Conservation (phyloP, 2,329 filamentous ascomycete genomes). For the Dactylonectria estremocensis region DNA sequence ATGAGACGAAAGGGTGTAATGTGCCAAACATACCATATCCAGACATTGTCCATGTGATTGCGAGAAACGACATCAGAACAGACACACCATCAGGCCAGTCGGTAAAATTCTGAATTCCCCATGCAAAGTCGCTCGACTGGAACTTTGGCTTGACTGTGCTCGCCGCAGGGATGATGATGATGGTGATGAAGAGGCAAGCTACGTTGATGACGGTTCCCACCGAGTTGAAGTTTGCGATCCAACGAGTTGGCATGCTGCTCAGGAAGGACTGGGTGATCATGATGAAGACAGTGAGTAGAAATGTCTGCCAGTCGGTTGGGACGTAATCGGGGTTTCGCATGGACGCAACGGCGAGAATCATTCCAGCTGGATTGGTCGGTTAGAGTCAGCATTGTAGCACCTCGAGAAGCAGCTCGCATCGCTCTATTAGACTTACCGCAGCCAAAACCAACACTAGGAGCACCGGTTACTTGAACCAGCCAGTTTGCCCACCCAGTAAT, state of each 20-base stretch:
- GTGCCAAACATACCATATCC: constrained; percentile 21
- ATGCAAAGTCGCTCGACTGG: constrained; percentile 19
- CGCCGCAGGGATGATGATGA: constrained; percentile 29
- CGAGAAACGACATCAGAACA: constrained; percentile 32
- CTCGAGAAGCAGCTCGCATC: background rate
- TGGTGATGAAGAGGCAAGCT: constrained; percentile 29
- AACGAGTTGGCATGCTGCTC: constrained; percentile 31
- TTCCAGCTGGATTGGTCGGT: constrained; percentile 16
- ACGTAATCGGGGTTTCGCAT: constrained; percentile 30
- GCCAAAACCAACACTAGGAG: constrained; percentile 30
- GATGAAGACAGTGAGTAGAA: constrained; percentile 26
- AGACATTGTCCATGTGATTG: constrained; percentile 34
- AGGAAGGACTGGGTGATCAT: constrained; percentile 25
- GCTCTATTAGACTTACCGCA: constrained; percentile 23
- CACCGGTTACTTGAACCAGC: constrained; percentile 30
- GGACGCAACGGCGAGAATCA: constrained; percentile 28
- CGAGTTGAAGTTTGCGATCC: constrained; percentile 33
- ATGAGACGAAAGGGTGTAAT: accelerated
- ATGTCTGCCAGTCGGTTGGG: constrained; percentile 32
- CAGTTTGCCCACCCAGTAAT: constrained; percentile 33
- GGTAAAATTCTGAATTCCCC: constrained; percentile 28
- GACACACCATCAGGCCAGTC: constrained; percentile 32
- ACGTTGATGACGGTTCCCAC: constrained; percentile 27
- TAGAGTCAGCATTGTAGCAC: background rate
- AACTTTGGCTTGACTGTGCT: constrained; percentile 20